Percentiles rank a stretch among this genome's conserved stretches.
phyloP scores from a whole-genome alignment of 805 yeast genomes.

The Clavispora asparagi region DNA sequence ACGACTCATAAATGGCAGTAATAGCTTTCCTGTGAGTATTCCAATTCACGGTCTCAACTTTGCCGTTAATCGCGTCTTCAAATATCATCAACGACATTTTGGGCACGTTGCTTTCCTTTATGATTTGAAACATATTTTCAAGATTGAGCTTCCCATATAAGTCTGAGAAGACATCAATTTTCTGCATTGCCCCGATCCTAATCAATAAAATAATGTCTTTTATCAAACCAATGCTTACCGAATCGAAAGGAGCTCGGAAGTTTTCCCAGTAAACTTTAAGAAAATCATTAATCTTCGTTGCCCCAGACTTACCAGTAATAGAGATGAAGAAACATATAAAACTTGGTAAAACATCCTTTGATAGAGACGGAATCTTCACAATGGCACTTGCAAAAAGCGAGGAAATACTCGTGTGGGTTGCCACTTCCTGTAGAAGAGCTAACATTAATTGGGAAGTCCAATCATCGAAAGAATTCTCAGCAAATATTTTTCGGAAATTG shows the following conservation, averaged over 20 bases:
- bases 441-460: constrained; percentile 29
- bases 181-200: constrained; percentile 35
- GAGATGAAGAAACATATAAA: constrained; percentile 22
- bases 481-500: constrained; percentile 7
- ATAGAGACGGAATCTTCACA: constrained; percentile 17
- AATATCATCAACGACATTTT: constrained; percentile 44
- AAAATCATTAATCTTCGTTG: background rate
- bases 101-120: constrained; percentile 27
- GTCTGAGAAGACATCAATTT: constrained; percentile 18
- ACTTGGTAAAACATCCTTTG: constrained; percentile 20
- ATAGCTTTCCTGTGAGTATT: constrained; percentile 1
- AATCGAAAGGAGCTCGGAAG: constrained; percentile 1
- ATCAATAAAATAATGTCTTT: constrained; percentile 24
- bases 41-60: constrained; percentile 1
- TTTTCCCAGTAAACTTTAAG: constrained; percentile 2
- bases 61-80: constrained; percentile 32
- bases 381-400: constrained; percentile 30
- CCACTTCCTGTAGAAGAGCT: constrained; percentile 29
- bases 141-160: constrained; percentile 28
- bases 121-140: constrained; percentile 21
- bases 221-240: constrained; percentile 14
- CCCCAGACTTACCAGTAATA: constrained; percentile 7
- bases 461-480: constrained; percentile 11
- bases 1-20: constrained; percentile 39
- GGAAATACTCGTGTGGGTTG: constrained; percentile 21